Conservation (phyloP, 2,329 filamentous ascomycete genomes). For the Claviceps humidiphila region DNA sequence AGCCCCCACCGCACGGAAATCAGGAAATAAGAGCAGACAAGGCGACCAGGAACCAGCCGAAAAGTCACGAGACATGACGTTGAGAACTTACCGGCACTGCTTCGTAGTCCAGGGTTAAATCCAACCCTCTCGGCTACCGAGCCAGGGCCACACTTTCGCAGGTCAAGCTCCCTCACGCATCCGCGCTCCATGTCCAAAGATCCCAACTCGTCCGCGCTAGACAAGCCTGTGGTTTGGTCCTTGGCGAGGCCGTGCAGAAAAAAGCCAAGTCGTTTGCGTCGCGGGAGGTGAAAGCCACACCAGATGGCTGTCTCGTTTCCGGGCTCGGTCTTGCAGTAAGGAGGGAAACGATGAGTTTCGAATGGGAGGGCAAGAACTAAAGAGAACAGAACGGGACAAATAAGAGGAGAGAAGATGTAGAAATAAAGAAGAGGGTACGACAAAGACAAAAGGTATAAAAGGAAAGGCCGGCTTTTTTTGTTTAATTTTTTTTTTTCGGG, state of each 20-base stretch:
- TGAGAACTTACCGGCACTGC: constrained; percentile 41
- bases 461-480: background rate
- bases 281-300: too few relatives aligned
- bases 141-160: constrained; percentile 32
- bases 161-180: constrained; percentile 34
- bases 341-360: too few relatives aligned
- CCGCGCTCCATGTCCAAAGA: constrained; percentile 10
- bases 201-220: too few relatives aligned
- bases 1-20: background rate
- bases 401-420: background rate
- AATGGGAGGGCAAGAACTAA: background rate
- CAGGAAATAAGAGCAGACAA: background rate
- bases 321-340: too few relatives aligned
- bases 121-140: constrained; percentile 42
- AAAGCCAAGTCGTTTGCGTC: too few relatives aligned
- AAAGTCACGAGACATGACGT: background rate
- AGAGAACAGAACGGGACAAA: background rate
- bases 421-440: background rate
- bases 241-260: too few relatives aligned
- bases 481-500: background rate
- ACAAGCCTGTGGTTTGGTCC: too few relatives aligned
- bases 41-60: background rate
- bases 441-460: background rate
- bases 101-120: constrained; percentile 43
- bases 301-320: too few relatives aligned